These are phyloP conservation scores for Chrysanthemum makinoi DNA, from an alignment of 129 eudicot genomes.

Conservation along the genomic window DNA sequence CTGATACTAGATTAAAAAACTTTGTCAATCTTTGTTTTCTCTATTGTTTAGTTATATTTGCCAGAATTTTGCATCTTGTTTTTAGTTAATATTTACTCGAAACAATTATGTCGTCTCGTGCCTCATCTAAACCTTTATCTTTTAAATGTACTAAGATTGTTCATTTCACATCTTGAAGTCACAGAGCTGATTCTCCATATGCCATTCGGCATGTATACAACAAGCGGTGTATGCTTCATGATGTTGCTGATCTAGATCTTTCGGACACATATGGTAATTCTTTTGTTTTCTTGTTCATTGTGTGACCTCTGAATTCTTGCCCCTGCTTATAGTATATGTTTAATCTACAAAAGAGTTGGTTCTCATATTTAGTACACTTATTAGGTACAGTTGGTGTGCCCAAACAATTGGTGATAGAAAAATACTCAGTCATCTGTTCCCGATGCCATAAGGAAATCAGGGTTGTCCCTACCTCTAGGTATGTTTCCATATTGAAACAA, in stretches of 20 bases:
- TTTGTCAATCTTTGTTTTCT: background rate
- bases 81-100: no score
- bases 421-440: slow-evolving; percentile 63
- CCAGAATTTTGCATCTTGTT: no score
- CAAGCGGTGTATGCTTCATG: slow-evolving; percentile 77
- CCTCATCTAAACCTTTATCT: no score
- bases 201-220: slow-evolving; percentile 75
- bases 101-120: no score
- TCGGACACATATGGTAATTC: slow-evolving; percentile 53
- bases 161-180: slow-evolving; percentile 59
- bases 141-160: no score
- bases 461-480: no score
- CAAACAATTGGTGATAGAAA: slow-evolving; percentile 63
- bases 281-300: slow-evolving; percentile 7
- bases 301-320: background rate
- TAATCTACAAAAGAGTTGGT: background rate
- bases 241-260: slow-evolving; percentile 66
- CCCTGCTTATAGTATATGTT: background rate
- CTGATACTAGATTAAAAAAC: no score
- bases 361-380: background rate
- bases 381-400: slow-evolving; percentile 77
- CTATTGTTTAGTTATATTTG: background rate
- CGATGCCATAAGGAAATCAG: no score
- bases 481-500: slow-evolving; percentile 1
- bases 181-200: slow-evolving; percentile 84